Percentiles rank a stretch among this genome's conserved stretches.
These are phyloP conservation scores for Camelina neglecta DNA, from an alignment of 345 rosid species.

Conservation along the genomic window DNA sequence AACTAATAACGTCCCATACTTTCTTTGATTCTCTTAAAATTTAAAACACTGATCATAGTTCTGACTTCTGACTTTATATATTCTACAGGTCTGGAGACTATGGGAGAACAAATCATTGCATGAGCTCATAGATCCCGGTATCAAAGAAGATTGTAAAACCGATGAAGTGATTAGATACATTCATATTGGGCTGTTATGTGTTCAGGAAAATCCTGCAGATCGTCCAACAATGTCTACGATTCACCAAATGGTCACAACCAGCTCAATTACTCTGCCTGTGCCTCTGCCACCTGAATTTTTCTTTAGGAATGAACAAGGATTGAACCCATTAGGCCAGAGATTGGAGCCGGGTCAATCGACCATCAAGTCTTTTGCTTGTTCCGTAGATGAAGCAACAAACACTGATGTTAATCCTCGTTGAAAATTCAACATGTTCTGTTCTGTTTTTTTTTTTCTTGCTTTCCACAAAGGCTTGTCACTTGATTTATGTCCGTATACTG, in stretches of 20 bases:
- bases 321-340: background rate
- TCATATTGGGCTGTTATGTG: conserved; percentile 42
- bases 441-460: no score
- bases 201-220: conserved; percentile 40
- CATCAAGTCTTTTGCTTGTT: conserved; percentile 27
- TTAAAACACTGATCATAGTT: background rate
- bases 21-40: background rate
- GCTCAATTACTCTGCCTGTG: conserved; percentile 26
- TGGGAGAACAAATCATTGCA: conserved; percentile 23
- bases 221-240: conserved; percentile 32
- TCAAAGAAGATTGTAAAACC: conserved; percentile 2
- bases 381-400: conserved; percentile 30
- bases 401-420: conserved; percentile 33
- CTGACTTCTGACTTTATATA: background rate
- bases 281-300: conserved; percentile 38
- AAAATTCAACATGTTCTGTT: conserved; percentile 15
- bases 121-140: conserved; percentile 30
- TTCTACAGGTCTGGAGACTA: conserved; percentile 40
- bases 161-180: conserved; percentile 37
- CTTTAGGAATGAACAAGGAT: conserved; percentile 16
- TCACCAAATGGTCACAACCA: conserved; percentile 36
- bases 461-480: no score
- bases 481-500: no score
- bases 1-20: background rate
- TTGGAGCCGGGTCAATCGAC: conserved; percentile 2